Conservation (phyloP, 371 early-diverging fungal species). For the Actinomortierella wolfii region DNA sequence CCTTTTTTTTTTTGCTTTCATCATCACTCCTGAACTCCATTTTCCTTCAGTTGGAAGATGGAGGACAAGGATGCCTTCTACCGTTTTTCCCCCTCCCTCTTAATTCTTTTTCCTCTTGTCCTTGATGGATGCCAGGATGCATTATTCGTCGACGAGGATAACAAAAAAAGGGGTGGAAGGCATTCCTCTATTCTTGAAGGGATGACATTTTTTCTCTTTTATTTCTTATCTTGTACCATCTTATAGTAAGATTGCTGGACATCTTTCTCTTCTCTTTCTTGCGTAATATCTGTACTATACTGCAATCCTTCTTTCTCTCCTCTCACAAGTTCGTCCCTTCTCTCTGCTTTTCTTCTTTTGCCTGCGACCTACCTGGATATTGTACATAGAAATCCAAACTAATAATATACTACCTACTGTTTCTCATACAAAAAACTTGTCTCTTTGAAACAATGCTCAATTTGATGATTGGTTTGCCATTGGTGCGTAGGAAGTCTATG, state of each 20-base stretch:
- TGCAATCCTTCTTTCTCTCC: neutral
- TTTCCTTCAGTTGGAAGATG: neutral
- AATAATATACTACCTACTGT: neutral
- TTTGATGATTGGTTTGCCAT: too few species aligned
- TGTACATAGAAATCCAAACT: neutral
- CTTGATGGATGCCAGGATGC: neutral
- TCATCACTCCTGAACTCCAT: slow-evolving; percentile 2
- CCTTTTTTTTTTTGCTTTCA: slow-evolving; percentile 1
- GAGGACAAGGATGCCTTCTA: neutral
- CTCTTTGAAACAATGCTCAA: too few species aligned
- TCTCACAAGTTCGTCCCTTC: neutral
- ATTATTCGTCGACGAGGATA: neutral
- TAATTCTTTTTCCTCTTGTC: neutral
- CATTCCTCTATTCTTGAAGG: neutral
- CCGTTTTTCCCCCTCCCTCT: neutral
- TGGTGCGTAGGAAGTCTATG: too few species aligned
- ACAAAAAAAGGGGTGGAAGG: neutral
- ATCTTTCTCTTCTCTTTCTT: too few species aligned
- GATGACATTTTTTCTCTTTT: neutral
- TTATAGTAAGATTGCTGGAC: neutral
- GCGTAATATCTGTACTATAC: slow-evolving; percentile 1
- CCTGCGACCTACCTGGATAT: neutral
- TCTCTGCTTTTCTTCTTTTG: neutral
- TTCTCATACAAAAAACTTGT: neutral
- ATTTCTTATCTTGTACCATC: neutral